Evolutionary conservation across 176 grass and related monocot genomes (phyloP).

Genomic region (Carex myosuroides): DNA sequence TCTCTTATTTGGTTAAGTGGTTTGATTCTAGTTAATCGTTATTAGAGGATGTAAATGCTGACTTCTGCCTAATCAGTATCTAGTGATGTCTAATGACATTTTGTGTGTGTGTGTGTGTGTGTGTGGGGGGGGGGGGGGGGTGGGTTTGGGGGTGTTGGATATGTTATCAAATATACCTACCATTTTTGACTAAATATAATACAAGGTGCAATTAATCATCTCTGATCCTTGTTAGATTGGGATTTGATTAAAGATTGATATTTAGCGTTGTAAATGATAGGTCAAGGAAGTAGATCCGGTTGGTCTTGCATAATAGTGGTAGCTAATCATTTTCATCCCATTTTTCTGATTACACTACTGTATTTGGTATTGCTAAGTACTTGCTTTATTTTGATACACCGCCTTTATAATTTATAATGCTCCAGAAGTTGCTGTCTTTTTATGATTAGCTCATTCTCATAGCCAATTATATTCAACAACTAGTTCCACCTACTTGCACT

Average conservation of each 20-base stretch:
- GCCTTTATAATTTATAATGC: not conserved
- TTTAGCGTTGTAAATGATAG: not conserved
- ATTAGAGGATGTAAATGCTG: not conserved
- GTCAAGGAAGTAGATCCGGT: not conserved
- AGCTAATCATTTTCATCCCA: not conserved
- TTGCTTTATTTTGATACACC: constrained; percentile 1
- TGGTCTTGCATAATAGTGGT: not conserved
- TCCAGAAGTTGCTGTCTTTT: not conserved
- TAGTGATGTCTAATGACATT: not conserved
- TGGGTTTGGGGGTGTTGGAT: not conserved
- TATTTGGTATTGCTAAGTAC: not conserved
- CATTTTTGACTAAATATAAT: not conserved
- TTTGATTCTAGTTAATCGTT: not conserved
- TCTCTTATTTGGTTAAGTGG: not conserved
- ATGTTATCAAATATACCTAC: not conserved
- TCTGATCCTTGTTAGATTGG: not conserved
- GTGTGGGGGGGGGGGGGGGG: too few species aligned
- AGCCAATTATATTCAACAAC: not conserved
- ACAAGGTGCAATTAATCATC: not conserved
- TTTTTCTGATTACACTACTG: not conserved
- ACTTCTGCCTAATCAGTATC: not conserved
- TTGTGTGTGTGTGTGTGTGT: not conserved
- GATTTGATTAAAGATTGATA: not conserved
- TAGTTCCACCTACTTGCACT: not conserved
- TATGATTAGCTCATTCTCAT: not conserved